phyloP scores from a whole-genome alignment of 2,329 filamentous ascomycete species.

The Calonectria pauciramosa region DNA sequence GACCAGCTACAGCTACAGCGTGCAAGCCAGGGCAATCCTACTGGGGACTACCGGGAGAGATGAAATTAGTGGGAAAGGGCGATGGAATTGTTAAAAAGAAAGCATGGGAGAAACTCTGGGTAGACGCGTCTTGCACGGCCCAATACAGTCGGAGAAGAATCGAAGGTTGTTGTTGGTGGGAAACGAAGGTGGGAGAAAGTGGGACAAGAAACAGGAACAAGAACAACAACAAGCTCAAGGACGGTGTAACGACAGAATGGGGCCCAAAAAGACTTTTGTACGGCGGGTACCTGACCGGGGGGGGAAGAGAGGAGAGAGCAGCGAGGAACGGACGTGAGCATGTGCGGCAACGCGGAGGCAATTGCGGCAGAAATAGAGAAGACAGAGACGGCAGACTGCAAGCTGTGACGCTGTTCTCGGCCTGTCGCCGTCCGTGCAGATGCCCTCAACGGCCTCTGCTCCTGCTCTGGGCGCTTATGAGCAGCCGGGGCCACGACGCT shows the following conservation, averaged over 20 bases:
- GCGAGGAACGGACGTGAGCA: background rate
- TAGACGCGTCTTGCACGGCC: background rate
- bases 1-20: background rate
- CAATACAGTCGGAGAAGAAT: background rate
- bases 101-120: background rate
- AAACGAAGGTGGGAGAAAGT: background rate
- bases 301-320: background rate
- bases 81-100: background rate
- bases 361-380: background rate
- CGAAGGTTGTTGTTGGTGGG: background rate
- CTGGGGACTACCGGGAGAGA: background rate
- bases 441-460: background rate
- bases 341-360: background rate
- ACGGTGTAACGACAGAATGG: background rate
- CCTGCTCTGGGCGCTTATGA: background rate
- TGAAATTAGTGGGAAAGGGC: background rate
- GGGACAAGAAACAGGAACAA: background rate
- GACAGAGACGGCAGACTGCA: background rate
- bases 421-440: background rate
- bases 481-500: background rate
- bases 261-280: background rate
- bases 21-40: background rate
- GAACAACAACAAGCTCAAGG: background rate
- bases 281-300: background rate
- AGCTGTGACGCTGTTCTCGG: background rate